Conservation (phyloP, 177 flowering plant genomes). For the Tripterygium wilfordii region DNA sequence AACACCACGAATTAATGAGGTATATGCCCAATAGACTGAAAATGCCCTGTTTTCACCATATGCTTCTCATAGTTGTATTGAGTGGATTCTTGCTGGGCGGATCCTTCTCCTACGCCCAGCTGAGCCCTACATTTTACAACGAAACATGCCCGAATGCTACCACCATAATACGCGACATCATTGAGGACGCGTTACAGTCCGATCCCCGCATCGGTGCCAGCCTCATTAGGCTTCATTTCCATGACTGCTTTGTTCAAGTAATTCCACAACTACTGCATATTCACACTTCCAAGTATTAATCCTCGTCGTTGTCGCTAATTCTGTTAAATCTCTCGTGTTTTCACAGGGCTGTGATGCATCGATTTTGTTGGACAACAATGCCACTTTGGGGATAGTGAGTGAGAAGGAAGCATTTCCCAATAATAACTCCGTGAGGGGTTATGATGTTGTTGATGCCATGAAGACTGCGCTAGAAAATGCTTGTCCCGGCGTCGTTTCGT, state of each 20-base stretch:
- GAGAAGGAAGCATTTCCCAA: neutral
- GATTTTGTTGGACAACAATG: neutral
- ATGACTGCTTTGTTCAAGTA: conserved; percentile 35
- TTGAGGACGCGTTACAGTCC: conserved; percentile 1
- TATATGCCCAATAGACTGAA: neutral
- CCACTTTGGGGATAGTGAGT: neutral
- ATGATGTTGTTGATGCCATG: neutral
- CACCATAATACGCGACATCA: conserved; percentile 7
- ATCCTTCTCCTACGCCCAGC: conserved; percentile 11
- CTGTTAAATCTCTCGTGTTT: neutral
- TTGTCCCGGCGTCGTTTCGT: conserved; percentile 7
- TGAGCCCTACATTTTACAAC: conserved; percentile 15
- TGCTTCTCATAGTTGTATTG: neutral
- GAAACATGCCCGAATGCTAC: conserved; percentile 18
- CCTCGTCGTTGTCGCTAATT: neutral
- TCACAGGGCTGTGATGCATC: conserved; percentile 18
- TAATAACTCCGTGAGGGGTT: neutral
- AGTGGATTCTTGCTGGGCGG: neutral
- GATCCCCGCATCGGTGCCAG: conserved; percentile 26
- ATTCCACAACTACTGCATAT: too few species aligned
- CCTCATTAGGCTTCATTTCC: conserved; percentile 33
- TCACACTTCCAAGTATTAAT: too few species aligned
- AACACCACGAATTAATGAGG: neutral
- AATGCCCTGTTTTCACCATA: neutral
- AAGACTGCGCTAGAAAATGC: neutral